Evolutionary conservation across 768 basidiomycete genomes (phyloP).

Genomic region (Phylloporus rhodoxanthus): DNA sequence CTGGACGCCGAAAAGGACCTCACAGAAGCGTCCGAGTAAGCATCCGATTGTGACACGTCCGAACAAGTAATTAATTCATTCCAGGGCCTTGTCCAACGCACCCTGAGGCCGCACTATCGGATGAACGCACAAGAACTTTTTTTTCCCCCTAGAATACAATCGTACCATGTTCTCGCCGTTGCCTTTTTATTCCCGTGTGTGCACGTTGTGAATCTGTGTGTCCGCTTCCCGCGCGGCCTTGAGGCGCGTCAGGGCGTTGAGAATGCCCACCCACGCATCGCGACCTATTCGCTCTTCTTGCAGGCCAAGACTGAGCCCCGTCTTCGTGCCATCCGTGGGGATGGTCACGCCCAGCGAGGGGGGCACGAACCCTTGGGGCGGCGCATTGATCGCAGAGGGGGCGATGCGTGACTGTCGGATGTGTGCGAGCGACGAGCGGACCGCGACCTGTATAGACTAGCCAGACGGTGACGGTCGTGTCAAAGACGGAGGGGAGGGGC

Average conservation of each 20-base stretch:
- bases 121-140: no score
- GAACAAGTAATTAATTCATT: slow-evolving; percentile 14
- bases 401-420: slow-evolving; percentile 78
- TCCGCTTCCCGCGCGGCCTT: slow-evolving; percentile 38
- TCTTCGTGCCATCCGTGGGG: slow-evolving; percentile 34
- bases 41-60: slow-evolving; percentile 3
- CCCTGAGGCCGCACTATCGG: no score
- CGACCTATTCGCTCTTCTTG: slow-evolving; percentile 74
- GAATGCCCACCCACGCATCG: slow-evolving; percentile 73
- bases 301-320: slow-evolving; percentile 50
- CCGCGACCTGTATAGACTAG: slow-evolving; percentile 65
- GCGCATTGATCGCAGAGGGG: slow-evolving; percentile 82
- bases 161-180: slow-evolving; percentile 10
- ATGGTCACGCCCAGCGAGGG: slow-evolving; percentile 75
- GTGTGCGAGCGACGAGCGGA: slow-evolving; percentile 76
- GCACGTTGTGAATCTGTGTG: slow-evolving; percentile 10
- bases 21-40: slow-evolving; percentile 45
- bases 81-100: slow-evolving; percentile 7
- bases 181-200: slow-evolving; percentile 16
- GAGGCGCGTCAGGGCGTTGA: slow-evolving; percentile 60
- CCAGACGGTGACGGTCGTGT: background rate
- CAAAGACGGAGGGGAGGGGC: slow-evolving; percentile 15
- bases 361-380: slow-evolving; percentile 65
- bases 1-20: slow-evolving; percentile 55
- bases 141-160: background rate